Evolutionary conservation across 2,329 filamentous ascomycete genomes (phyloP).

Genomic region (Fusarium napiforme): DNA sequence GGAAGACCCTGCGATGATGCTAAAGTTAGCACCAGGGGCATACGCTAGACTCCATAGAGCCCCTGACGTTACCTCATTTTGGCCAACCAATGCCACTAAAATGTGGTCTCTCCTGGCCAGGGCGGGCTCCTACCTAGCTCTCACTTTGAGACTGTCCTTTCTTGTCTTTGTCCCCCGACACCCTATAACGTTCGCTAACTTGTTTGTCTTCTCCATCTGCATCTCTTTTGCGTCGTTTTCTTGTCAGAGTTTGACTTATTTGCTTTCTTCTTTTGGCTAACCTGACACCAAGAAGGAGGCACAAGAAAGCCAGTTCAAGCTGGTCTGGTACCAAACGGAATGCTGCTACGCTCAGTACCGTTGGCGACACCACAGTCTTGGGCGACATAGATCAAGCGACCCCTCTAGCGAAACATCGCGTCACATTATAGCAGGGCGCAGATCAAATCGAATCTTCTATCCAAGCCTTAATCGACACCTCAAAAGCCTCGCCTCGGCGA

Average conservation of each 20-base stretch:
- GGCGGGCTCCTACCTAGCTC: neutral
- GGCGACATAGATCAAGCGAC: slow-evolving; percentile 13
- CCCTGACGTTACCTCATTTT: slow-evolving; percentile 5
- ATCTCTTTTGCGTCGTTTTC: neutral
- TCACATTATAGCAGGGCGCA: neutral
- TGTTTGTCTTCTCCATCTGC: neutral
- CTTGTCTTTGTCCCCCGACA: slow-evolving; percentile 1
- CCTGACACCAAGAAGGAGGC: neutral
- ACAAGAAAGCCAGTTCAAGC: neutral
- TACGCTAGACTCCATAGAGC: slow-evolving; percentile 14
- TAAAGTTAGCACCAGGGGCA: slow-evolving; percentile 10
- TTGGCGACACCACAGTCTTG: slow-evolving; percentile 19
- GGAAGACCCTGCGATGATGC: slow-evolving; percentile 8
- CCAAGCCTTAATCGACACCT: neutral
- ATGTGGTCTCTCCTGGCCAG: slow-evolving; percentile 6
- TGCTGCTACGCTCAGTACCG: slow-evolving; percentile 18
- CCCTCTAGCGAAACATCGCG: neutral
- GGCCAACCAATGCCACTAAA: slow-evolving; percentile 29
- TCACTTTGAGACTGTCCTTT: slow-evolving; percentile 16
- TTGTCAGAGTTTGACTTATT: neutral
- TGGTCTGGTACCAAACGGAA: slow-evolving; percentile 23
- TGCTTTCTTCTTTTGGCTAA: neutral
- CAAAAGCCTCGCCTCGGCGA: slow-evolving; percentile 44
- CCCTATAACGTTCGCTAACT: neutral
- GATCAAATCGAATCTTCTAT: neutral